Conservation (phyloP, 2,329 filamentous ascomycete genomes). For the Phoma sp. region DNA sequence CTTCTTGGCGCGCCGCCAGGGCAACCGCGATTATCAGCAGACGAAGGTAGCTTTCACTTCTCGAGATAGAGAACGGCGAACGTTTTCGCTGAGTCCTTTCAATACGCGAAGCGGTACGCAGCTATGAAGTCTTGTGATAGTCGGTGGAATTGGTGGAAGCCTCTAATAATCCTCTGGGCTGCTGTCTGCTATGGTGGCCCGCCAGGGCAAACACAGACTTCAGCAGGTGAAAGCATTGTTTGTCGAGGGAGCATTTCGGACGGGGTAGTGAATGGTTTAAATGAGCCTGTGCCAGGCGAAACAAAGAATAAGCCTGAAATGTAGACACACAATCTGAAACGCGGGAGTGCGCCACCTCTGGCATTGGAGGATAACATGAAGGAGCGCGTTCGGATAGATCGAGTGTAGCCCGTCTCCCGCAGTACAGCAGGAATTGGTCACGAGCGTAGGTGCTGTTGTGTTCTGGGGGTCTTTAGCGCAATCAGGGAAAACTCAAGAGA, state of each 20-base stretch:
- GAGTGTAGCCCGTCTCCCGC: background rate
- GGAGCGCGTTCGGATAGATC: background rate
- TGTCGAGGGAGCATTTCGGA: constrained; percentile 9
- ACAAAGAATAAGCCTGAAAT: constrained; percentile 23
- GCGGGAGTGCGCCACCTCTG: constrained; percentile 19
- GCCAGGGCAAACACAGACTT: background rate
- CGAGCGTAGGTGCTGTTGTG: too few relatives aligned
- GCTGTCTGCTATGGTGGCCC: background rate
- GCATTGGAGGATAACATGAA: background rate
- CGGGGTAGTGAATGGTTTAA: constrained; percentile 17
- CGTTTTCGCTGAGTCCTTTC: background rate
- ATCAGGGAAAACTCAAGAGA: too few relatives aligned
- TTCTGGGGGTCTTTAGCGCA: too few relatives aligned
- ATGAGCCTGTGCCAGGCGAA: constrained; percentile 27
- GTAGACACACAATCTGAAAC: constrained; percentile 31
- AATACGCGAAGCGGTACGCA: background rate
- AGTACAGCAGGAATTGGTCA: too few relatives aligned
- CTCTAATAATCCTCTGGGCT: background rate
- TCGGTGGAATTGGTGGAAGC: background rate
- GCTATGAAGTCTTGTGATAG: too few relatives aligned
- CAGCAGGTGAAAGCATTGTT: constrained; percentile 6
- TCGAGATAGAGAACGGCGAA: background rate
- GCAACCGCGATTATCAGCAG: constrained; percentile 18
- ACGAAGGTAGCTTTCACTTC: constrained; percentile 7
- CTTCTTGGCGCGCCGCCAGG: constrained; percentile 20